Evolutionary conservation across 108 stramenopile species (phyloP), one percentile per base, ranked within the genome.

Genomic region (Asterionellopsis glacialis): DNA sequence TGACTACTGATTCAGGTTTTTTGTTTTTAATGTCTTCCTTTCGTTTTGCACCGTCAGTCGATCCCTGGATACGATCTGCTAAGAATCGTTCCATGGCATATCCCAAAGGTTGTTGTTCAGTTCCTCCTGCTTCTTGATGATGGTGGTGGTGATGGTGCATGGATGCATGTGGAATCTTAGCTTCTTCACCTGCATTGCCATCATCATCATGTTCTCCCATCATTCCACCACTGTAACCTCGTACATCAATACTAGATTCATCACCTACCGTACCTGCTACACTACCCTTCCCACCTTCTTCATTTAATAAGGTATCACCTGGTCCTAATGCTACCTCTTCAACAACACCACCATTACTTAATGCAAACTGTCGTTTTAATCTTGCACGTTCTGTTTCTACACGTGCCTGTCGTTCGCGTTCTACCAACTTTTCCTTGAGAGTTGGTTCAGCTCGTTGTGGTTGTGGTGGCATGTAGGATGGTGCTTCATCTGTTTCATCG

Each of bases 41-140:
- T 5, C 52, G 24, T 16, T 15, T 22, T 54, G 9, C 15, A 22
- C 52, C 15, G 5, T 2, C 11, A 7, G 4, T 41, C 56, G 16
- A 25, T 41, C 18, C 12, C 11, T n/a, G 39, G 33, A 19, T 7
- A 41, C 22, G 51, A 22, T 82, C 77, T 48, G 74, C 64, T 19
- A 82, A 26, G 51, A 89, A 89, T 4, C 84, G 64, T 55, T 85
- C 88, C 84, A 89, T 89, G 27, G 79, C 75, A 38, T 81, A 83
- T 13, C 45, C 71, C 54, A 82, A 44, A 13, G 59, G 41, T 40
- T 57, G 33, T 13, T 27, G 15, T 48, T 48, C 47, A 9, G 61
- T 61, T 39, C 63, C 42, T 40, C 26, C 48, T 65, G 48, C 21
- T 42, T 49, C 39, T 14, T 39, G 33, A 0, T 63, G 45, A 45